Evolutionary conservation across 768 basidiomycete genomes (phyloP).

Genomic region (Mycena olivaceomarginata): DNA sequence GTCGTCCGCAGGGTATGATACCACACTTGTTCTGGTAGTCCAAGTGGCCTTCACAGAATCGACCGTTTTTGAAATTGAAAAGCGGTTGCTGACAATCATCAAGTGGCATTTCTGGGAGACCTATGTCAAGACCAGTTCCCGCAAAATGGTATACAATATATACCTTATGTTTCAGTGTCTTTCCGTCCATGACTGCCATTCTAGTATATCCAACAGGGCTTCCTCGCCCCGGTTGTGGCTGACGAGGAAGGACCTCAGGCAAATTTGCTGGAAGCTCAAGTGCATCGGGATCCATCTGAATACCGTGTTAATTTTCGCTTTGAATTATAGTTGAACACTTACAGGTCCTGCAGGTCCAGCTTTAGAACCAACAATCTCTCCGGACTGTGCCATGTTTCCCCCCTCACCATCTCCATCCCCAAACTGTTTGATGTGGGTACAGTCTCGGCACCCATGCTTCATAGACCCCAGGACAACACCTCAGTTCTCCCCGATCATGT

Average conservation of each 20-base stretch:
- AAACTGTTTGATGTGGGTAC: too few species aligned
- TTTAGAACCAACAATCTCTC: too few species aligned
- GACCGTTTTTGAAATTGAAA: conserved; percentile 52
- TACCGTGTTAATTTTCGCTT: too few species aligned
- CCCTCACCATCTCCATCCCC: too few species aligned
- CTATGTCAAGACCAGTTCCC: too few species aligned
- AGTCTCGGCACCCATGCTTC: too few species aligned
- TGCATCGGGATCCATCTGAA: too few species aligned
- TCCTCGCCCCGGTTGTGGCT: background rate
- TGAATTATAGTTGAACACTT: too few species aligned
- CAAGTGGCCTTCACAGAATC: conserved; percentile 49
- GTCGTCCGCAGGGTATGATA: conserved; percentile 19
- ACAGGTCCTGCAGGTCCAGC: too few species aligned
- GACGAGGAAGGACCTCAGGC: background rate
- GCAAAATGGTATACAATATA: too few species aligned
- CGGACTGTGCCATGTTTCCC: too few species aligned
- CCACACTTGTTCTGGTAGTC: conserved; percentile 24
- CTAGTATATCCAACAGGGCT: background rate
- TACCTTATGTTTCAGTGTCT: background rate
- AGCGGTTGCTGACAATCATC: conserved; percentile 45
- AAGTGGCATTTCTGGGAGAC: conserved; percentile 47
- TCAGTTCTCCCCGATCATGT: background rate
- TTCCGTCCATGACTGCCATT: background rate
- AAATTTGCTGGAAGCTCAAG: background rate
- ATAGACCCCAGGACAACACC: too few species aligned